Evolutionary conservation across 768 basidiomycete genomes (phyloP).

Genomic region (Clavulina sp.): DNA sequence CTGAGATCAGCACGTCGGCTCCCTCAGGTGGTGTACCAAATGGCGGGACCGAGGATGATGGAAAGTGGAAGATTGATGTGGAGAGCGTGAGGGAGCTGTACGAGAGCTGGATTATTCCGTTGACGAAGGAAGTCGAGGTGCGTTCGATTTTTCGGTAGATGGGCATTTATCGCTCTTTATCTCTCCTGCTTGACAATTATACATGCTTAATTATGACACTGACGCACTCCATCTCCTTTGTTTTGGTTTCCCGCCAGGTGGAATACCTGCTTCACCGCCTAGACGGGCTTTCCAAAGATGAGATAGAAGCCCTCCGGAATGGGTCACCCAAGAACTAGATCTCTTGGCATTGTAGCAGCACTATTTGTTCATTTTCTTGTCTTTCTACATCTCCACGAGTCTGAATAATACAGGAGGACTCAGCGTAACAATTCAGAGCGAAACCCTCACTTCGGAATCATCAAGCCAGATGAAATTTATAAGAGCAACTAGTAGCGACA

Average conservation of each 20-base stretch:
- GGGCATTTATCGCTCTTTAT: no score
- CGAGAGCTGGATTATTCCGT: slow-evolving; percentile 85
- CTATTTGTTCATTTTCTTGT: no score
- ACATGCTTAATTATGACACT: neutral
- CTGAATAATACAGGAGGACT: no score
- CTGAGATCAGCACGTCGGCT: slow-evolving; percentile 71
- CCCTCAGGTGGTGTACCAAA: slow-evolving; percentile 35
- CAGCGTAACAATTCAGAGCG: no score
- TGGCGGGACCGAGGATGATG: neutral
- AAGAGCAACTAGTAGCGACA: no score
- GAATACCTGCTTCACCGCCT: slow-evolving; percentile 87
- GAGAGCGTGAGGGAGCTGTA: slow-evolving; percentile 89
- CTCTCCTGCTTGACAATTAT: slow-evolving; percentile 3
- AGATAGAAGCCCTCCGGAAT: slow-evolving; percentile 66
- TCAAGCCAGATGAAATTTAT: no score
- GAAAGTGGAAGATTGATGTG: slow-evolving; percentile 61
- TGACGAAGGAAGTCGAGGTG: slow-evolving; percentile 98
- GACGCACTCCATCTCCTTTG: neutral
- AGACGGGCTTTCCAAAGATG: slow-evolving; percentile 64
- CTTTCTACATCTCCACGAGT: no score
- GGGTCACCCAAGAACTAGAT: no score
- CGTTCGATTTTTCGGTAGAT: slow-evolving; percentile 9
- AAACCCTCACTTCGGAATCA: no score
- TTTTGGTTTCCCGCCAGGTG: slow-evolving; percentile 33
- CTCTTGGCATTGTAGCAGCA: no score